Percentiles rank a stretch among this genome's conserved stretches.
phyloP scores from a whole-genome alignment of 345 rosid species.

The Eucalyptus leucophloia region DNA sequence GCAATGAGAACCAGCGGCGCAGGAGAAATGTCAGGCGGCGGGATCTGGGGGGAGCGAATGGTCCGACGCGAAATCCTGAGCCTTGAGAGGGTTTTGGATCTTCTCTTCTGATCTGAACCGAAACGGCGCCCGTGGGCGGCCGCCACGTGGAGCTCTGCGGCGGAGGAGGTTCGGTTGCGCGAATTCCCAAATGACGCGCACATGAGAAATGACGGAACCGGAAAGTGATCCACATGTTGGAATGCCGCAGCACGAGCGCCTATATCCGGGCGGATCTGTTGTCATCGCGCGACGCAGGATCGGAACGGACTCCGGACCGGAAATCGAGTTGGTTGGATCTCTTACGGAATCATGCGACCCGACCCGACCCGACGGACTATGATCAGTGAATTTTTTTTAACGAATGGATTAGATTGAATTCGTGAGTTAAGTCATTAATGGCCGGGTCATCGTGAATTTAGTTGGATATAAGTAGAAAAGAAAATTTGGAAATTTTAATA shows the following conservation, averaged over 20 bases:
- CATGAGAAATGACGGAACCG: neutral
- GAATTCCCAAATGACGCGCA: neutral
- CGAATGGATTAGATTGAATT: neutral
- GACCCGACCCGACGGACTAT: fast-evolving
- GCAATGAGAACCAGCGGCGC: neutral
- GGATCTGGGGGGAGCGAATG: neutral
- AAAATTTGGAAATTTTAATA: too few relatives aligned
- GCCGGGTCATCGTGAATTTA: too few relatives aligned
- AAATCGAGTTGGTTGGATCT: neutral
- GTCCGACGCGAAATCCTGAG: neutral
- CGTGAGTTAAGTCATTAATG: neutral
- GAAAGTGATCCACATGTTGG: neutral
- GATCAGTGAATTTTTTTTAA: fast-evolving
- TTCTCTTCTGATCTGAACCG: neutral
- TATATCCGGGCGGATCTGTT: neutral
- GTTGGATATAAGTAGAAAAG: too few relatives aligned
- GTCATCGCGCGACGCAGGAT: neutral
- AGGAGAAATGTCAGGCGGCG: neutral
- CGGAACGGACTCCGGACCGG: neutral
- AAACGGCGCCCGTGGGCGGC: neutral
- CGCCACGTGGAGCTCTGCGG: neutral
- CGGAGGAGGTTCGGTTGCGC: neutral
- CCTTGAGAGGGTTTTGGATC: neutral
- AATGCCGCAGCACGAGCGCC: neutral
- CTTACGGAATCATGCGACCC: fast-evolving